Percentiles rank a stretch among this genome's conserved stretches.
These are phyloP conservation scores for Debaryomyces sp. DNA, from an alignment of 1,139 yeast species.

Conservation along the genomic window DNA sequence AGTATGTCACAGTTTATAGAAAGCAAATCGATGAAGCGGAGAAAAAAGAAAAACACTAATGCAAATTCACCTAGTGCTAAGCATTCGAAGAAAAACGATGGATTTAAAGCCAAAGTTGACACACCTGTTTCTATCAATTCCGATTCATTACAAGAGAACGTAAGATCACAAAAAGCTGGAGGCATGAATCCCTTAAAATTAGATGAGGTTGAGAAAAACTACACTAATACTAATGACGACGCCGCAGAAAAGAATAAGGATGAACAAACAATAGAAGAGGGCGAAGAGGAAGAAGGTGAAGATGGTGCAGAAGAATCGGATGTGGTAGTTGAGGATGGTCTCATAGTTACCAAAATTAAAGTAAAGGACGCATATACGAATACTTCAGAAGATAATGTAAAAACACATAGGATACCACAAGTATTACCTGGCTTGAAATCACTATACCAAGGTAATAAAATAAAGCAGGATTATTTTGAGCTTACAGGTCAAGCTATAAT, in stretches of 20 bases:
- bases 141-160: background rate
- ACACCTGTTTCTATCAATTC: background rate
- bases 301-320: conserved; percentile 8
- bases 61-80: conserved; percentile 3
- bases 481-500: conserved; percentile 33
- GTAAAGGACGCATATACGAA: conserved; percentile 13
- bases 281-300: conserved; percentile 2
- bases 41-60: conserved; percentile 7
- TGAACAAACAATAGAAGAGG: background rate
- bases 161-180: background rate
- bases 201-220: background rate
- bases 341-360: conserved; percentile 16
- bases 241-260: background rate
- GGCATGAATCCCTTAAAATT: background rate
- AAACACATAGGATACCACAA: conserved; percentile 12
- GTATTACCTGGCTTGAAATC: conserved; percentile 26
- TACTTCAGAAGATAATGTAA: conserved; percentile 11
- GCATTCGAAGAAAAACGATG: background rate
- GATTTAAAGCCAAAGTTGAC: background rate
- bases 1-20: conserved; percentile 37
- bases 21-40: conserved; percentile 20
- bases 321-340: conserved; percentile 12
- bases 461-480: conserved; percentile 29
- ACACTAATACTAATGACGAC: background rate
- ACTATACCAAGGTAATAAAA: conserved; percentile 18